Conservation (phyloP, 2,329 filamentous ascomycete genomes). For the Eutypa lata region DNA sequence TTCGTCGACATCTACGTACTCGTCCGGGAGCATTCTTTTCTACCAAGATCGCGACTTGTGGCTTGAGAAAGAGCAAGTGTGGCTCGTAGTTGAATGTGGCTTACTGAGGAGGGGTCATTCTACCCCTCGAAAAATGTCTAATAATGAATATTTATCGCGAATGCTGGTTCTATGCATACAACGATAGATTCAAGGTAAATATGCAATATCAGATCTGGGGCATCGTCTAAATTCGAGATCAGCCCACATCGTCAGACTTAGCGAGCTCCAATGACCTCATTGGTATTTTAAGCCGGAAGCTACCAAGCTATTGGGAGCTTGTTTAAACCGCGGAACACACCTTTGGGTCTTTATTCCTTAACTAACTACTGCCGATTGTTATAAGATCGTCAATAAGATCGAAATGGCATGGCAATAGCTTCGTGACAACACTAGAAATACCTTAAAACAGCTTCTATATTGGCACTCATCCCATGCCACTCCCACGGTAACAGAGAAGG, state of each 20-base stretch:
- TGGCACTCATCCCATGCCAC: background rate
- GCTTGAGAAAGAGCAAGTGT: background rate
- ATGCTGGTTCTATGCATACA: too few species aligned
- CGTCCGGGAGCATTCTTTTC: background rate
- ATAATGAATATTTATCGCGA: too few species aligned
- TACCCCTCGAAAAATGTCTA: too few species aligned
- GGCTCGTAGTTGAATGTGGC: background rate
- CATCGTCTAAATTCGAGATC: background rate
- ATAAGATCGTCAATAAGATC: too few species aligned
- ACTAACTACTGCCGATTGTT: too few species aligned
- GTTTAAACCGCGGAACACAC: background rate
- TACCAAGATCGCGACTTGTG: background rate
- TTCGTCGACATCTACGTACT: background rate
- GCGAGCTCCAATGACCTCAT: slow-evolving; percentile 16
- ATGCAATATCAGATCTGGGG: too few species aligned
- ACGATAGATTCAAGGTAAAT: too few species aligned
- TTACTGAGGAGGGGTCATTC: too few species aligned
- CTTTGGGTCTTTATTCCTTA: too few species aligned
- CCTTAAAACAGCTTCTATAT: too few species aligned
- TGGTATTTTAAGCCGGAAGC: slow-evolving; percentile 13
- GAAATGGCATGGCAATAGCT: background rate
- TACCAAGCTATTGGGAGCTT: background rate
- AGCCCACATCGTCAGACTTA: background rate
- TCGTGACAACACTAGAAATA: background rate
- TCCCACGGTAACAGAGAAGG: background rate